Conservation (phyloP, 352 stramenopile species). For the Elongisporangium prolatum region DNA sequence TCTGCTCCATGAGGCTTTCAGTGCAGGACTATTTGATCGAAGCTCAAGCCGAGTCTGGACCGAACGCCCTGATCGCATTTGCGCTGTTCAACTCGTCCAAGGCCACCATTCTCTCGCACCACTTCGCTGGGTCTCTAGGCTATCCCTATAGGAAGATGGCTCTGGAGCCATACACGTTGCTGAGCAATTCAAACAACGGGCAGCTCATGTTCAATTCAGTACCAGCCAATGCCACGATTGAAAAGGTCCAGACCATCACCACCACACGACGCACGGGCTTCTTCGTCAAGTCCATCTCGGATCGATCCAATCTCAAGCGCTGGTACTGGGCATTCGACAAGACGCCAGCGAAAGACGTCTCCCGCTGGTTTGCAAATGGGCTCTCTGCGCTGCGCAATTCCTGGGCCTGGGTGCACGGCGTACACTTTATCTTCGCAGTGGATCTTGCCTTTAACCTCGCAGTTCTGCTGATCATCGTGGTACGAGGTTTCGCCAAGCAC, state of each 20-base stretch:
- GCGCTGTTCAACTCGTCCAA: conserved; percentile 14
- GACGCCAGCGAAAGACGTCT: conserved; percentile 11
- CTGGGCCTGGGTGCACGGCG: conserved; percentile 45
- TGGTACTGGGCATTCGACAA: conserved; percentile 19
- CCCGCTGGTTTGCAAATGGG: conserved; percentile 20
- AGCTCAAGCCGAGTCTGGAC: conserved; percentile 19
- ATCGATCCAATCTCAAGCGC: conserved; percentile 44
- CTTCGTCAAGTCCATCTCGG: conserved; percentile 27
- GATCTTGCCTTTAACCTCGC: conserved; percentile 26
- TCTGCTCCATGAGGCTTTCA: conserved; percentile 26
- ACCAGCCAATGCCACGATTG: conserved; percentile 4
- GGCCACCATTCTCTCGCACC: conserved; percentile 12
- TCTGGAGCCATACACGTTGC: conserved; percentile 18
- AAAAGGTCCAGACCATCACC: conserved; percentile 17
- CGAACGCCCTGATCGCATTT: conserved; percentile 21
- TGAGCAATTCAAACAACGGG: conserved; percentile 14
- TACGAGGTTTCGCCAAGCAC: conserved; percentile 18
- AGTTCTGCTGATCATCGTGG: conserved; percentile 28
- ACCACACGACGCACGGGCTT: conserved; percentile 31
- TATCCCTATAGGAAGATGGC: conserved; percentile 22
- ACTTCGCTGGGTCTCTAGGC: conserved; percentile 16
- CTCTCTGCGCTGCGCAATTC: conserved; percentile 28
- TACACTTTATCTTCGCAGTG: conserved; percentile 35
- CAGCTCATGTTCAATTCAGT: conserved; percentile 27
- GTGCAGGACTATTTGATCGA: conserved; percentile 37